Evolutionary conservation across 208 protist genomes (phyloP).

Genomic region (Tetramitus jugosus): DNA sequence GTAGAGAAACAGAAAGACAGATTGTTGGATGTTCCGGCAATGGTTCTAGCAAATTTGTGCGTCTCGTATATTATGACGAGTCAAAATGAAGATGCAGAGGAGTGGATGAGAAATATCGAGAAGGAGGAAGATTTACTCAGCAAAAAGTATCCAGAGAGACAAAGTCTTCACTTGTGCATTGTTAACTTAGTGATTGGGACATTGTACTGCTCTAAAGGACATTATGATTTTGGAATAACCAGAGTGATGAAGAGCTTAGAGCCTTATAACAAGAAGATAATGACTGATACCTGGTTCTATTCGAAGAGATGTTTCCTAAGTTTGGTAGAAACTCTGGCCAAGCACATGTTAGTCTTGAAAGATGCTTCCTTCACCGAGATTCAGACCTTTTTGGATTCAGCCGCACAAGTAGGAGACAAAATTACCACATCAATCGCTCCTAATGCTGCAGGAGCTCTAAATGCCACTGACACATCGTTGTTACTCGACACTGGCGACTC

Average conservation of each 20-base stretch:
- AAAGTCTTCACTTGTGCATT: constrained; percentile 89
- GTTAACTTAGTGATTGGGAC: constrained; percentile 96
- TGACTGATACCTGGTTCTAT: constrained; percentile 95
- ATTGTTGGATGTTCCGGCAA: constrained; percentile 82
- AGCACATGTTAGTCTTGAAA: constrained; percentile 91
- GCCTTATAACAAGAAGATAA: constrained; percentile 87
- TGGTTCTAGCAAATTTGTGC: constrained; percentile 93
- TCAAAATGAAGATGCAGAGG: constrained; percentile 88
- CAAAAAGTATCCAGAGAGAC: constrained; percentile 66
- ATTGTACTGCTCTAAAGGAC: constrained; percentile 94
- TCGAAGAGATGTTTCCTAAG: constrained; percentile 90
- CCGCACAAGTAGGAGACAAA: constrained; percentile 73
- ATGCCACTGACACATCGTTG: constrained; percentile 52
- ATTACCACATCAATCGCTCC: constrained; percentile 53
- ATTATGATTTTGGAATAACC: constrained; percentile 94
- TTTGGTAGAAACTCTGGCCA: constrained; percentile 86
- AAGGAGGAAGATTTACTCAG: constrained; percentile 81
- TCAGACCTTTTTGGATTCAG: constrained; percentile 81
- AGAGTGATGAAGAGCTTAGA: constrained; percentile 92
- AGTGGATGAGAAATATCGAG: constrained; percentile 90
- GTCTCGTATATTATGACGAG: constrained; percentile 92
- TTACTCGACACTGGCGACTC: constrained; percentile 68
- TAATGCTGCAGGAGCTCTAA: constrained; percentile 3
- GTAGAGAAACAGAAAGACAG: constrained; percentile 80
- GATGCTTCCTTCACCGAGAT: constrained; percentile 82